A percentile compares a stretch with the other conserved stretches of the same genome.
phyloP scores from a whole-genome alignment of 805 yeast genomes.

The Pichia pseudocactophila region DNA sequence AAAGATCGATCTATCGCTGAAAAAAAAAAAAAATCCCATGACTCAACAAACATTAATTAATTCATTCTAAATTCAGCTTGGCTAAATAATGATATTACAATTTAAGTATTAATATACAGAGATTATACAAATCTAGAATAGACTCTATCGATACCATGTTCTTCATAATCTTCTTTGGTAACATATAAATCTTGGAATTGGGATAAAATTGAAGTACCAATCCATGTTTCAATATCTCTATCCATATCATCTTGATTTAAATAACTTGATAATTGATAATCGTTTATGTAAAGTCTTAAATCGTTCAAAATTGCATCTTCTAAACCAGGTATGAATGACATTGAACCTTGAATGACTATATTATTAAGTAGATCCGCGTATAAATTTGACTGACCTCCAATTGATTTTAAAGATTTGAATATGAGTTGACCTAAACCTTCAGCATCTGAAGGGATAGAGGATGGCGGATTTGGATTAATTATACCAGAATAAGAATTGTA shows the following conservation, averaged over 20 bases:
- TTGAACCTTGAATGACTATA: constrained; percentile 55
- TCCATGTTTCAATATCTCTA: constrained; percentile 53
- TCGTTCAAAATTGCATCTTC: constrained; percentile 48
- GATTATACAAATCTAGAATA: constrained; percentile 3
- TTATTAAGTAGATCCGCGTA: constrained; percentile 34
- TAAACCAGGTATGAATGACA: constrained; percentile 47
- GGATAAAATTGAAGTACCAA: constrained; percentile 65
- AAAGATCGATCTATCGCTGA: background rate
- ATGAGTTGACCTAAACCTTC: constrained; percentile 41
- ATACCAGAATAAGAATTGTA: constrained; percentile 29
- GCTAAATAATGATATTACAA: too few relatives aligned
- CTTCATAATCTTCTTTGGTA: constrained; percentile 56
- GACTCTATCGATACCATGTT: constrained; percentile 40
- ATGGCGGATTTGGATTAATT: constrained; percentile 24
- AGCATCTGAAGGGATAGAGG: constrained; percentile 37
- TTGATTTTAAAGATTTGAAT: constrained; percentile 35
- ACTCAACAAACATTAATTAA: too few relatives aligned
- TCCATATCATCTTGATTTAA: constrained; percentile 38
- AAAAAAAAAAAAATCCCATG: too few relatives aligned
- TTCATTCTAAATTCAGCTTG: too few relatives aligned
- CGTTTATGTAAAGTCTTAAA: constrained; percentile 45
- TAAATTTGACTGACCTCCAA: constrained; percentile 35
- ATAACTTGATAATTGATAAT: constrained; percentile 34
- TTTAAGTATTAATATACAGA: too few relatives aligned
- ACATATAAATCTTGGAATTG: constrained; percentile 51